Conservation (phyloP, 345 rosid genomes). For the Hypericum perforatum region DNA sequence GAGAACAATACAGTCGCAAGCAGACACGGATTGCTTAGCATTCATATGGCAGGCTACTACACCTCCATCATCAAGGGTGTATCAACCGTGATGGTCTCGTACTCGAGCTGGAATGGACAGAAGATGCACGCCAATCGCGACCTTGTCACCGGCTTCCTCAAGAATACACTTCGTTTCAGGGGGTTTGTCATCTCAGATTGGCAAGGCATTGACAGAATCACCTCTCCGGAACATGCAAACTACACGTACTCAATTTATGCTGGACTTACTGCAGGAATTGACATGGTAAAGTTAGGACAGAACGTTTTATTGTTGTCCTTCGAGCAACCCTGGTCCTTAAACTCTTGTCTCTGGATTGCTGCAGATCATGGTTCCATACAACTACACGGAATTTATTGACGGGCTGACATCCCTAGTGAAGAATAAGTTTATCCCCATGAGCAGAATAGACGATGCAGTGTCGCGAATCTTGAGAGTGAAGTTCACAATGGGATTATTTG, state of each 20-base stretch:
- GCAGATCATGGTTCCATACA: slow-evolving; percentile 7
- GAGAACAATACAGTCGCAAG: slow-evolving; percentile 1
- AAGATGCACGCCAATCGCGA: slow-evolving; percentile 7
- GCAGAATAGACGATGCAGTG: slow-evolving; percentile 3
- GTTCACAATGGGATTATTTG: neutral
- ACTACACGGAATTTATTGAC: slow-evolving; percentile 1
- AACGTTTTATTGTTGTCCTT: too few relatives aligned
- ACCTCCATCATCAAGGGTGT: slow-evolving; percentile 3
- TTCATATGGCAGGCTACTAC: neutral
- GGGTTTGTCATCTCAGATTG: slow-evolving; percentile 5
- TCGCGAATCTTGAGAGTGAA: slow-evolving; percentile 2
- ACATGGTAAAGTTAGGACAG: slow-evolving; percentile 7
- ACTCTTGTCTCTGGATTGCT: neutral
- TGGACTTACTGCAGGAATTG: slow-evolving; percentile 3
- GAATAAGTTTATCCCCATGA: neutral
- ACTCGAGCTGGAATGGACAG: slow-evolving; percentile 9
- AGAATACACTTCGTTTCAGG: slow-evolving; percentile 2
- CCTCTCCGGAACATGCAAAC: slow-evolving; percentile 2
- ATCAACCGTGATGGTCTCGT: slow-evolving; percentile 4
- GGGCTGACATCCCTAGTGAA: neutral
- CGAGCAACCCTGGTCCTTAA: too few relatives aligned
- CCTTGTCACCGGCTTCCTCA: slow-evolving; percentile 3
- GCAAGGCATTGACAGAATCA: slow-evolving; percentile 7
- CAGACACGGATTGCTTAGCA: neutral
- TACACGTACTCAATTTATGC: neutral